Base-by-base conservation (phyloP, 2,329 filamentous ascomycete species). In the Bipolaris gigantea region DNA sequence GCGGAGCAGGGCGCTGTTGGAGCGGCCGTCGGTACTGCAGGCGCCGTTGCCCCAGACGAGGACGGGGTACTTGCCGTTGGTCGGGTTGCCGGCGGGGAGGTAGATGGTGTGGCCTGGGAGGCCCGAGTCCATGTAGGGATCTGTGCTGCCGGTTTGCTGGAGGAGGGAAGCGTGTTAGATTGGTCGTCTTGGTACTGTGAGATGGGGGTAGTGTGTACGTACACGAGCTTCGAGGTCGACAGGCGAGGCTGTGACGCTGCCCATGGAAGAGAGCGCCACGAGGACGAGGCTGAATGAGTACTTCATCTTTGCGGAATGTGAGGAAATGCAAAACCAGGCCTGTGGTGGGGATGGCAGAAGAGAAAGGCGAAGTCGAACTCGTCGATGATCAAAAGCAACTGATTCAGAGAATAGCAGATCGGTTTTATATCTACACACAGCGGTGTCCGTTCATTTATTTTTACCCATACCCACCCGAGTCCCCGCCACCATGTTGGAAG, bases 31-130 rank as follows among this genome's bases (percentile, higher is more conserved):
- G 23, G 56, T 52, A 23, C 48, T 52, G 55, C 64, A 67, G 34
- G 52, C 64, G 18, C 65, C 64, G 49, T 68, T 67, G 25, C 63
- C 63, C 65, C 65, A 68, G 23, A 63, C 48, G 5, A 68, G 36
- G 1, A 67, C 63, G 18, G 64, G 65, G 15, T 65, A 51, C 30
- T 59, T 61, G 5, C 18, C 33, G 19, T 39, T 48, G 33, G 39
- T 50, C 5, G 50, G 25, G 47, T n/a, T 48, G 21, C 56, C 51
- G 18, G 47, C 38, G 4, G 55, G 54, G 42, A 57, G 48, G 58
- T 62, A 63, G 41, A 62, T 57, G 13, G 61, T 62, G 39, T 64
- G 60, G 38, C 52, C 48, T 6, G 41, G 18, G 4, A 64, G 56
- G 5, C 32, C 34, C n/a, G 36, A 44, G 23, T 62, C 61, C 4